These are phyloP conservation scores for Incumbomyces lentus DNA, from an alignment of 2,329 filamentous ascomycete genomes.

Conservation along the genomic window DNA sequence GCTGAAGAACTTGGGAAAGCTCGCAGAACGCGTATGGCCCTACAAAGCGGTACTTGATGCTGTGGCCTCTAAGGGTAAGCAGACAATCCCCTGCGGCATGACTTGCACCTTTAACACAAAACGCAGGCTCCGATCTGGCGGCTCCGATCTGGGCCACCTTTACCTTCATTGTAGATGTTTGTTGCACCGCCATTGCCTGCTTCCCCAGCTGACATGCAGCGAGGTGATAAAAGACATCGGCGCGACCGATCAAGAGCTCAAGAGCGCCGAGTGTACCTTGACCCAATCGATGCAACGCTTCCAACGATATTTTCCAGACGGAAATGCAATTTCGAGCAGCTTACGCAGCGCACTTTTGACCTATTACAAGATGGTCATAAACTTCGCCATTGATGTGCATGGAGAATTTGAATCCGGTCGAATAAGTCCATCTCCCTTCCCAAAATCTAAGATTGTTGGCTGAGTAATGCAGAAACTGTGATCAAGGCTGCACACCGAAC, in stretches of 20 bases:
- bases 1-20: neutral
- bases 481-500: neutral
- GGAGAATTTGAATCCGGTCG: neutral
- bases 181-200: neutral
- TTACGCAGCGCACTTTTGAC: neutral
- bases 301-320: neutral
- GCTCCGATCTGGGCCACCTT: constrained; percentile 2
- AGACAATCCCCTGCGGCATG: neutral
- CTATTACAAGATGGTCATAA: constrained; percentile 1
- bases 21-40: neutral
- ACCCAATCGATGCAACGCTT: neutral
- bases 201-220: neutral
- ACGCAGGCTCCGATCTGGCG: neutral
- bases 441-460: too few relatives aligned
- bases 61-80: neutral
- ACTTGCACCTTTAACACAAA: too few relatives aligned
- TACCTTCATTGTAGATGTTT: neutral
- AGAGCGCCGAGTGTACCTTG: neutral
- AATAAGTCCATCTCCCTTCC: neutral
- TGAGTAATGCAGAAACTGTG: neutral
- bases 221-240: constrained; percentile 1
- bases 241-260: neutral
- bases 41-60: constrained; percentile 1
- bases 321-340: neutral
- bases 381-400: neutral